Evolutionary conservation across 1,284 basidiomycete species (phyloP).

Genomic region (Tilletiopsis washingtonensis): DNA sequence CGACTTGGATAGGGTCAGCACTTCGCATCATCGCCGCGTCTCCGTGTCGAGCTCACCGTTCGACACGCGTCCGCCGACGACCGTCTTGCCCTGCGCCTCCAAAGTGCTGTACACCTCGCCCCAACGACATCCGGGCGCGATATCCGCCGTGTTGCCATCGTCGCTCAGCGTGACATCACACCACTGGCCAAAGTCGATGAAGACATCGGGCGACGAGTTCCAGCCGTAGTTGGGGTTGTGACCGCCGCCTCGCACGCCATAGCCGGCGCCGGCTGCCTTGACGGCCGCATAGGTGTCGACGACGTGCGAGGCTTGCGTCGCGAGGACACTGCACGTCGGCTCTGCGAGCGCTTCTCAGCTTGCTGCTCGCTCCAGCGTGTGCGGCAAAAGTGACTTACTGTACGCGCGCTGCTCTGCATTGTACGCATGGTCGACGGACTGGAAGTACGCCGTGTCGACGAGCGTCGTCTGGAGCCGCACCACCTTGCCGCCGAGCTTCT

Average conservation of each 20-base stretch:
- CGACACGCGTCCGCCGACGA: not conserved
- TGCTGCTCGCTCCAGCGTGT: too few relatives aligned
- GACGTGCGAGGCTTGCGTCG: not conserved
- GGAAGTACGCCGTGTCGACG: too few relatives aligned
- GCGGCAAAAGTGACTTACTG: too few relatives aligned
- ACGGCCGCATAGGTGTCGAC: not conserved
- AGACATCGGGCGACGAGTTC: not conserved
- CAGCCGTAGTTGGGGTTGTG: not conserved
- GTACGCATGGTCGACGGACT: too few relatives aligned
- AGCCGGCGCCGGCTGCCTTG: not conserved
- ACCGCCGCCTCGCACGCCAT: not conserved
- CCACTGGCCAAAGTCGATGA: not conserved
- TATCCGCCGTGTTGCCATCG: not conserved
- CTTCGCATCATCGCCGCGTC: too few relatives aligned
- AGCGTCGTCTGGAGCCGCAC: too few relatives aligned
- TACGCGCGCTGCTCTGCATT: too few relatives aligned
- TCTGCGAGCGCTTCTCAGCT: too few relatives aligned
- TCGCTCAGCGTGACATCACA: not conserved
- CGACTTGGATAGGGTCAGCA: too few relatives aligned
- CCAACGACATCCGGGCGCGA: not conserved
- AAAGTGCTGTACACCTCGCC: not conserved
- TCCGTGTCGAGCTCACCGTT: too few relatives aligned
- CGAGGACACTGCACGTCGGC: too few relatives aligned
- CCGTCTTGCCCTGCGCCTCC: not conserved
- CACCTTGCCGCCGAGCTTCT: too few relatives aligned